Percentiles rank a stretch among this genome's conserved stretches.
phyloP scores from a whole-genome alignment of 495 filamentous ascomycete genomes.

The Podospora fimiseda region DNA sequence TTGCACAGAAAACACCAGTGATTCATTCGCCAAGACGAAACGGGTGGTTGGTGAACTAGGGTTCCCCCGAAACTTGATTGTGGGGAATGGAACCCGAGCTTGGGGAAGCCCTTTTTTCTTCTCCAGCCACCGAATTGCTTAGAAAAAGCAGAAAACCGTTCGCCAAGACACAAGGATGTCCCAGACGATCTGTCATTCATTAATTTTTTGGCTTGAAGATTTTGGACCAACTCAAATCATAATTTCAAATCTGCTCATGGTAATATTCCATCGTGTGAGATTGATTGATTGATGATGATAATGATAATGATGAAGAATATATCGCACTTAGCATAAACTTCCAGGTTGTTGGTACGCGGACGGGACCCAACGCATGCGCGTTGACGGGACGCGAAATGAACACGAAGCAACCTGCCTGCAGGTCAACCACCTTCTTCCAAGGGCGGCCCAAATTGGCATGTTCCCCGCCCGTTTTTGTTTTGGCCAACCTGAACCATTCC shows the following conservation, averaged over 20 bases:
- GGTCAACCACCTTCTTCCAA: neutral
- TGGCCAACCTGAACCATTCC: neutral
- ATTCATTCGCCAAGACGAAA: neutral
- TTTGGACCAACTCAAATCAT: too few relatives aligned
- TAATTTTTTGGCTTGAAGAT: too few relatives aligned
- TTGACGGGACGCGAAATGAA: slow-evolving; percentile 22
- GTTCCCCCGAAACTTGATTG: neutral
- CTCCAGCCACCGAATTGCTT: slow-evolving; percentile 12
- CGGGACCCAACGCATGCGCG: too few relatives aligned
- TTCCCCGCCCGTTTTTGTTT: neutral
- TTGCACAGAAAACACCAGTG: neutral
- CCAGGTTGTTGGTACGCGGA: too few relatives aligned
- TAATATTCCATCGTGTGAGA: too few relatives aligned
- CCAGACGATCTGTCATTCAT: neutral
- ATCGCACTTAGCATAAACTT: too few relatives aligned
- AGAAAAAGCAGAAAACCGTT: slow-evolving; percentile 1
- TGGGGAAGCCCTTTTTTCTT: slow-evolving; percentile 3
- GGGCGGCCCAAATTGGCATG: neutral
- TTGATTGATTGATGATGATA: too few relatives aligned
- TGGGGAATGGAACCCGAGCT: slow-evolving; percentile 10
- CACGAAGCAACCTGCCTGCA: slow-evolving; percentile 9
- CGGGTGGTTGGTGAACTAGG: neutral
- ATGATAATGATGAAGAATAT: too few relatives aligned
- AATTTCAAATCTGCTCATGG: too few relatives aligned
- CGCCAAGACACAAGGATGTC: neutral